Base-by-base conservation (phyloP, 768 basidiomycete species). In the Leccinum sublutescens region DNA sequence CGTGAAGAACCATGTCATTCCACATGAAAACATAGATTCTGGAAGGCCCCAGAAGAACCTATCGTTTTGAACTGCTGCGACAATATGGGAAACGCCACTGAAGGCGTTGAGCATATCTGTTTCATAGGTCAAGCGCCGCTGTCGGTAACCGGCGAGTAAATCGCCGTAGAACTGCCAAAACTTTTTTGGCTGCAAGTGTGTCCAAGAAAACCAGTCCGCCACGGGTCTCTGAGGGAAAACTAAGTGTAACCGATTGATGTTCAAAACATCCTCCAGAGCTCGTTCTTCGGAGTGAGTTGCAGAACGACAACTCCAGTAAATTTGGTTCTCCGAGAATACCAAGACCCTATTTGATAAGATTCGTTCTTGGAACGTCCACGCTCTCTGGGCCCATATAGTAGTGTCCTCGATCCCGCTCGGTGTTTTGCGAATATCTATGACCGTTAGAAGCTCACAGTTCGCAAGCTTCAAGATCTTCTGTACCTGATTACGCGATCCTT, bases 331-430 rank as follows among this genome's bases (percentile, higher is more conserved):
- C 2, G 66, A 66, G 62, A 67, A 67, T 21, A 66, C 54, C 40
- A 66, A 52, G 12, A 64, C 36, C 17, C 62, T 63, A 36, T 14
- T 56, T 10, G 65, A 66, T 19, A 64, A 36, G 2, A 59, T 19
- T 9, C 66, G 66, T 6, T 66, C 66, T 40, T 66, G 66, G 36
- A 66, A 66, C 1, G 66, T 66, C 66, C 65, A 67, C 21, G 55
- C 61, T 10, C 66, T 43, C 9, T 60, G 6, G n/a, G 56, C 63
- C 59, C 64, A 62, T n/a, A 17, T 33, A 33, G 31, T 11, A 17
- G 63, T 57, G 11, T 36, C 33, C 2, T 57, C 21, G 14, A 66
- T 60, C 5, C 54, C 50, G 5, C 5, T 14, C n/a, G 25, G 11
- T 4, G 51, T 31, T 9, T 10, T 48, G 15, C 12, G 43, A 9